Conservation (phyloP, 441 rosid species). For the Pelargonium australe region DNA sequence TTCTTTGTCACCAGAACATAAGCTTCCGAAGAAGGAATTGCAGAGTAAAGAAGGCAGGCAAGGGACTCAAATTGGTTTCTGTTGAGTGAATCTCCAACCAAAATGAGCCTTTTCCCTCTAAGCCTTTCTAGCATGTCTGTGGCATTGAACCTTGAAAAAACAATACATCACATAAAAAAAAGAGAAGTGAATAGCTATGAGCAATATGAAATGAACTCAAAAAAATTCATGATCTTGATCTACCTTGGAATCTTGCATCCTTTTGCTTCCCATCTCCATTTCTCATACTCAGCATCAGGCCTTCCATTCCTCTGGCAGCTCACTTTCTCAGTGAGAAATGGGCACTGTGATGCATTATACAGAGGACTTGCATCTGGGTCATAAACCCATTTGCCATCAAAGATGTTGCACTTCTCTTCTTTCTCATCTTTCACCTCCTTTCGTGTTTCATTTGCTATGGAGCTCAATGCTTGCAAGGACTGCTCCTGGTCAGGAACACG, state of each 20-base stretch:
- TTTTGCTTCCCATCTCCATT: constrained; percentile 47
- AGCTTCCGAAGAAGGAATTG: constrained; percentile 27
- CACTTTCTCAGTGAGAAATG: constrained; percentile 42
- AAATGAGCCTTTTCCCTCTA: constrained; percentile 31
- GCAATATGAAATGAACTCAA: not conserved
- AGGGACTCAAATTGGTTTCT: constrained; percentile 42
- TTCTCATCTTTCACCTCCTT: not conserved
- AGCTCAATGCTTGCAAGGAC: not conserved
- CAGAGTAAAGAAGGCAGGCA: constrained; percentile 37
- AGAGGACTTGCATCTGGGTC: constrained; percentile 30
- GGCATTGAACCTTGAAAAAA: constrained; percentile 32
- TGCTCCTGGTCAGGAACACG: not conserved
- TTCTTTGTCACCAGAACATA: constrained; percentile 14
- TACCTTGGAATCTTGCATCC: constrained; percentile 42
- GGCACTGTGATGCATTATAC: constrained; percentile 31
- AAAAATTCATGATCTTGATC: not conserved
- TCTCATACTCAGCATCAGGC: constrained; percentile 40
- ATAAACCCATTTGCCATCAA: constrained; percentile 47
- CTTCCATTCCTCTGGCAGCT: constrained; percentile 46
- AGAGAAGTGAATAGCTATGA: not conserved
- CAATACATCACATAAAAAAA: not conserved
- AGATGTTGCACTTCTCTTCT: constrained; percentile 29
- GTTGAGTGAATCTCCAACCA: constrained; percentile 42
- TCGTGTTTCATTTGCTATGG: not conserved
- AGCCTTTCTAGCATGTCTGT: constrained; percentile 36